Conservation (phyloP, 352 stramenopile species). For the Pythium plurisporium region DNA sequence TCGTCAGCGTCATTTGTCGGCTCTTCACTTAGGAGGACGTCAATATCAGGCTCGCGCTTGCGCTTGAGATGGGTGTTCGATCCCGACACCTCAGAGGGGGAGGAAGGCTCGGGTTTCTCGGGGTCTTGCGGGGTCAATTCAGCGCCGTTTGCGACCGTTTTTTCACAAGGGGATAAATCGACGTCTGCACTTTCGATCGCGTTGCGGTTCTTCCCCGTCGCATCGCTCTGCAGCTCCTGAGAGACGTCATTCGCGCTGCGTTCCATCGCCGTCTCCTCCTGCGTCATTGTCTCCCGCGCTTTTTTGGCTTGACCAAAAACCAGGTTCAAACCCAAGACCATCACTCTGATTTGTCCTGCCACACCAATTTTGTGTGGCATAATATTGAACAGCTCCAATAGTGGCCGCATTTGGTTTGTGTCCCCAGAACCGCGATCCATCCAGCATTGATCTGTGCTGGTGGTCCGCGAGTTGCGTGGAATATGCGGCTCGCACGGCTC, state of each 20-base stretch:
- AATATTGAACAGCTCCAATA: background rate
- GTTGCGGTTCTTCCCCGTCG: background rate
- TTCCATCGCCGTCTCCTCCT: background rate
- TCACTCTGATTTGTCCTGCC: slow-evolving; percentile 7
- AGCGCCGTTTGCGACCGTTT: slow-evolving; percentile 5
- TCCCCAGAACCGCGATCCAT: too few species aligned
- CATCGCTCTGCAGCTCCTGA: background rate
- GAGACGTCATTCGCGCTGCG: background rate
- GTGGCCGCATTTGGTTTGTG: too few species aligned
- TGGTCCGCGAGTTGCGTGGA: too few species aligned
- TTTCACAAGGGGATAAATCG: background rate
- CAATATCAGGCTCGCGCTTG: slow-evolving; percentile 2
- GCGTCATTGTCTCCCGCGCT: background rate
- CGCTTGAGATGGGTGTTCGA: slow-evolving; percentile 3
- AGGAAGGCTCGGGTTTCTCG: background rate
- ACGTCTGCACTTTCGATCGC: background rate
- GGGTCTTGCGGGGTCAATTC: background rate
- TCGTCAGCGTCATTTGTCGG: slow-evolving; percentile 9
- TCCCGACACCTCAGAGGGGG: background rate
- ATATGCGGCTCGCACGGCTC: background rate
- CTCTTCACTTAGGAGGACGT: background rate
- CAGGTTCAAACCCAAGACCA: slow-evolving; percentile 7
- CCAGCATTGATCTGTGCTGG: too few species aligned
- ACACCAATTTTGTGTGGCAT: background rate
- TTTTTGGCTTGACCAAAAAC: too few species aligned